Base-by-base conservation (phyloP, 176 grass and related monocot species). In the Musa schizocarpa region DNA sequence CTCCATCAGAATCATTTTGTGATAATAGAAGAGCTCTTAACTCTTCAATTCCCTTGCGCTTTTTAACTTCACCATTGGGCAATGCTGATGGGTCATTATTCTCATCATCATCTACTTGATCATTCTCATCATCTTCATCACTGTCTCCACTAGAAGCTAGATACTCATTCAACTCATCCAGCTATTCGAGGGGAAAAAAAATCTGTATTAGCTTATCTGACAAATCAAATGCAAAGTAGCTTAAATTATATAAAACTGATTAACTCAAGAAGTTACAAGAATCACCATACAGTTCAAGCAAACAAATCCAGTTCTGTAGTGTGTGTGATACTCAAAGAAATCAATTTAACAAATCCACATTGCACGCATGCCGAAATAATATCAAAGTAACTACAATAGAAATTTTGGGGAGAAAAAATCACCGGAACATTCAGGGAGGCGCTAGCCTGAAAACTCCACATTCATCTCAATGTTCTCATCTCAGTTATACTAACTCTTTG, bases 101-200 rank as follows among this genome's bases (percentile, higher is more conserved):
- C 16, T 13, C 14, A 8, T 20, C 27, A 80, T 53, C 49, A 63
- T 73, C 73, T 24, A 70, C 70, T 71, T 59, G 77, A 62, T 73
- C 61, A 88, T 85, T 77, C 8, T 81, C 76, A 21, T 82, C 56
- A 27, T 92, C 89, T 65, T 90, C 86, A 34, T 65, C 90, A 65
- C 83, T 88, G 52, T 82, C 85, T 76, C 87, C 85, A 81, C 78
- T 90, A 9, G 80, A 83, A 26, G 81, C 93, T 82, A 96, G 79
- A 81, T 90, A 96, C 66, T 78, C 21, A 75, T 76, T 75, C 77
- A 90, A 71, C 53, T 87, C 93, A 80, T 97, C 93, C 5, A 97
- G 81, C 90, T 97, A 73, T 66, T 83, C 52, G 2, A 79, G 49
- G 21, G 59, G 23, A 66, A 50, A 50, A 10, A 65, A 6, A 79